Evolutionary conservation across 352 stramenopile genomes (phyloP), one percentile per base, ranked within the genome.

Genomic region (Phytophthora pistaciae): DNA sequence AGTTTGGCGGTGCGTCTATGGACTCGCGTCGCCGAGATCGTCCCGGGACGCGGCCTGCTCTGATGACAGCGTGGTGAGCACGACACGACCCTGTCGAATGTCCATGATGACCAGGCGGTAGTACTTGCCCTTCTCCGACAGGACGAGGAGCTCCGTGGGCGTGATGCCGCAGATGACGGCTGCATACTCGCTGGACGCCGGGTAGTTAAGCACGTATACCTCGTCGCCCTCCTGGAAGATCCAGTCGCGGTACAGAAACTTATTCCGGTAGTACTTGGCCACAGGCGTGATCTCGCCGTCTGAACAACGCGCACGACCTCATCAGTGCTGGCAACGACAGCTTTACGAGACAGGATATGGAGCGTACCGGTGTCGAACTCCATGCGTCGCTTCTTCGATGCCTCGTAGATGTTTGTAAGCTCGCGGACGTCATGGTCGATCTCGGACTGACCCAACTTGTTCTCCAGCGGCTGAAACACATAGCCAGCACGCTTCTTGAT

Each of bases 101-200:
- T 95, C 88, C 72, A 88, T 90, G 62, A 93, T 70, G 60, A 94
- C 76, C 56, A 95, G 73, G n/a, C 84, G 81, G 54, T 78, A 79
- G 78, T 91, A 91, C 72, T 91, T 91, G 64, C 88, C 88, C 59
- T 91, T 92, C 64, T 95, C 88, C 56, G 85, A 92, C 10, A 95
- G 79, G 44, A 95, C 82, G 57, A 92, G 88, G 10, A 94, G 67
- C 68, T 95, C 88, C 9, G 82, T 88, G 42, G 86, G 74, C 50
- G 88, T 88, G 48, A 94, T 79, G 18, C 80, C 85, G 54, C 77
- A 89, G 50, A 95, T 82, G 56, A 94, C 76, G n/a, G 84, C 88
- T 40, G 82, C 71, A 72, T 92, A 92, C 64, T 82, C 80, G 67
- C 77, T 87, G 20, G 81, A 81, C 13, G 69, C 80, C 52, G 75